phyloP scores from a whole-genome alignment of 352 stramenopile genomes.

The Pythium folliculosum region DNA sequence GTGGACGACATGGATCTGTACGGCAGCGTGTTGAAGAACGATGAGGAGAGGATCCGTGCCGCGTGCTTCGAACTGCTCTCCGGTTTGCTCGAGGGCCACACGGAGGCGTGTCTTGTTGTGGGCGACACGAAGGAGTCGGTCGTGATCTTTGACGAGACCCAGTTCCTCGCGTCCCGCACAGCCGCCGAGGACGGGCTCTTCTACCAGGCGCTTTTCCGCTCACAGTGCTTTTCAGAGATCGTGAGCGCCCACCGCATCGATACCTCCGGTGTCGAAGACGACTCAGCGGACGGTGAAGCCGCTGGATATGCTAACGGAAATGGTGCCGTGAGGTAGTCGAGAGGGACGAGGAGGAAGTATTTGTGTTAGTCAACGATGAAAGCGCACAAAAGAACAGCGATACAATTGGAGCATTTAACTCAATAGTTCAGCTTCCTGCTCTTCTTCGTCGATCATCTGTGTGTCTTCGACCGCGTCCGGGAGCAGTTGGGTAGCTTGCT shows the following conservation, averaged over 20 bases:
- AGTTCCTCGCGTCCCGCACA: conserved; percentile 70
- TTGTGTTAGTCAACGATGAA: background rate
- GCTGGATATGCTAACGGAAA: conserved; percentile 7
- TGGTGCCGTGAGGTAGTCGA: background rate
- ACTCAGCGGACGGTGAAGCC: conserved; percentile 10
- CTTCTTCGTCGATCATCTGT: conserved; percentile 15
- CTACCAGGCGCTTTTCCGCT: conserved; percentile 67
- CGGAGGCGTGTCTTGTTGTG: conserved; percentile 75
- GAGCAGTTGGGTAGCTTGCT: background rate
- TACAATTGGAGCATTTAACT: background rate
- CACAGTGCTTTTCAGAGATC: conserved; percentile 86
- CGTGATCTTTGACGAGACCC: conserved; percentile 86
- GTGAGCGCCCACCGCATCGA: conserved; percentile 78
- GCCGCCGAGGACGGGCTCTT: conserved; percentile 56
- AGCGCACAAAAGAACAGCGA: background rate
- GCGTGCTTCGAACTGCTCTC: conserved; percentile 76
- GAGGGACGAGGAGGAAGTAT: too few relatives aligned
- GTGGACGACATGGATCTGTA: conserved; percentile 4
- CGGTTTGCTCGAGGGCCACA: conserved; percentile 62
- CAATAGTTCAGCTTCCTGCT: conserved; percentile 21
- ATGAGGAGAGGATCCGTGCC: conserved; percentile 43
- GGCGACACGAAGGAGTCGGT: conserved; percentile 86
- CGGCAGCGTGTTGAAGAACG: conserved; percentile 14
- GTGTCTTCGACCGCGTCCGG: conserved; percentile 11
- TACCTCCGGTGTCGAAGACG: conserved; percentile 37